Percentiles rank a stretch among this genome's conserved stretches.
phyloP scores from a whole-genome alignment of 208 protist genomes.

The Acanthamoeba divionensis region DNA sequence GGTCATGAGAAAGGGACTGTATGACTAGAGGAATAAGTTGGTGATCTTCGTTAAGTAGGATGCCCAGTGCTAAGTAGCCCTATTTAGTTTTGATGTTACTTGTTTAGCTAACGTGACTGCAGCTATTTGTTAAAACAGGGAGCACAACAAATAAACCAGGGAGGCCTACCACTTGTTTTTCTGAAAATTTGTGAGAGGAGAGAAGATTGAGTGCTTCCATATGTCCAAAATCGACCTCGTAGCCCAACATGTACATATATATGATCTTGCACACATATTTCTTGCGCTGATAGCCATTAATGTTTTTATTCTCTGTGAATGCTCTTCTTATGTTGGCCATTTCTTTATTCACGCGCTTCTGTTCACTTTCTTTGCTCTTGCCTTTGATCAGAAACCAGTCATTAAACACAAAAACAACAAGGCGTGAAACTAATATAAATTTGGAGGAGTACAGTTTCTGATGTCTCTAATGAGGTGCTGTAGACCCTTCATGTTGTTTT shows the following conservation, averaged over 20 bases:
- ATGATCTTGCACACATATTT: constrained; percentile 99
- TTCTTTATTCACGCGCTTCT: constrained; percentile 95
- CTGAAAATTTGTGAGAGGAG: constrained; percentile 89
- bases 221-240: constrained; percentile 99
- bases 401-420: background rate
- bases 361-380: constrained; percentile 88
- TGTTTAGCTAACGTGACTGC: background rate
- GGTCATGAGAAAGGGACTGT: constrained; percentile 94
- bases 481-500: constrained; percentile 44
- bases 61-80: constrained; percentile 93
- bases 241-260: constrained; percentile 99
- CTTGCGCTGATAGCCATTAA: constrained; percentile 92
- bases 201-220: constrained; percentile 98
- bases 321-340: constrained; percentile 97
- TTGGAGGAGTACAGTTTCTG: constrained; percentile 1
- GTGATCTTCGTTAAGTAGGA: constrained; percentile 96
- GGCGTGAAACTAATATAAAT: background rate
- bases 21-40: constrained; percentile 96
- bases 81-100: constrained; percentile 43
- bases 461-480: constrained; percentile 47
- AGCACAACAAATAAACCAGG: background rate
- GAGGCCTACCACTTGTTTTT: constrained; percentile 91
- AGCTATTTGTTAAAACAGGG: background rate
- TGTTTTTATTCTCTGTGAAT: constrained; percentile 86
- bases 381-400: no score